Evolutionary conservation across 2,329 filamentous ascomycete genomes (phyloP).

Genomic region (Diaporthe eres): DNA sequence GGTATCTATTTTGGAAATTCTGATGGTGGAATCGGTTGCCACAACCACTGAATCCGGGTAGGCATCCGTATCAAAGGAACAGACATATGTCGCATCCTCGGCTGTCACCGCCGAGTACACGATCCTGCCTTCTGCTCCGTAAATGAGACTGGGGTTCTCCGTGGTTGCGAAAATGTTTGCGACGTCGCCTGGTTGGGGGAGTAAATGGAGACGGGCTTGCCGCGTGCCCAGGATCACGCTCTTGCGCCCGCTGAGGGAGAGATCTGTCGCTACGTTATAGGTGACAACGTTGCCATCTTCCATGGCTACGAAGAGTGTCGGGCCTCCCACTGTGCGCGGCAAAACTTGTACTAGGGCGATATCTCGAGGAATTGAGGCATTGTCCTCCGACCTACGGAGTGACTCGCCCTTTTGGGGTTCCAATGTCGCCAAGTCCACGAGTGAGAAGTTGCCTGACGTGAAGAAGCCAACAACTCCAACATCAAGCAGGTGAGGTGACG

Average conservation of each 20-base stretch:
- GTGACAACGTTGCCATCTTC: slow-evolving; percentile 93
- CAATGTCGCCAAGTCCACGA: slow-evolving; percentile 79
- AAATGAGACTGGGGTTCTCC: slow-evolving; percentile 94
- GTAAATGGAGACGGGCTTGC: slow-evolving; percentile 83
- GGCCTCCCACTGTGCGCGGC: slow-evolving; percentile 67
- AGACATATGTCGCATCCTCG: slow-evolving; percentile 85
- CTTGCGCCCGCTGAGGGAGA: slow-evolving; percentile 79
- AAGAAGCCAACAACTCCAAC: slow-evolving; percentile 90
- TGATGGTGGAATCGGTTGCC: slow-evolving; percentile 81
- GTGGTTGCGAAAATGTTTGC: slow-evolving; percentile 93
- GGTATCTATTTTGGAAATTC: slow-evolving; percentile 85
- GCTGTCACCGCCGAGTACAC: slow-evolving; percentile 95
- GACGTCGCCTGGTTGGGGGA: slow-evolving; percentile 77
- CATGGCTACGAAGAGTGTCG: slow-evolving; percentile 90
- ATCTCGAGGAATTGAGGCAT: slow-evolving; percentile 85
- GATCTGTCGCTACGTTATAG: slow-evolving; percentile 78
- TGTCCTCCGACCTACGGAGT: slow-evolving; percentile 72
- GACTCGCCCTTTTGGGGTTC: slow-evolving; percentile 75
- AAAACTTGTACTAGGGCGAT: slow-evolving; percentile 85
- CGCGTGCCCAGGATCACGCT: slow-evolving; percentile 88
- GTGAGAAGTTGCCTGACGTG: slow-evolving; percentile 82
- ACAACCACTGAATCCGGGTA: slow-evolving; percentile 87
- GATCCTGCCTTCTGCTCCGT: slow-evolving; percentile 87
- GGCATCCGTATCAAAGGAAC: slow-evolving; percentile 83
- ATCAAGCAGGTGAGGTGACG: slow-evolving; percentile 73